Evolutionary conservation across 257 asterid species (phyloP).

Genomic region (Gynochthodes officinalis): DNA sequence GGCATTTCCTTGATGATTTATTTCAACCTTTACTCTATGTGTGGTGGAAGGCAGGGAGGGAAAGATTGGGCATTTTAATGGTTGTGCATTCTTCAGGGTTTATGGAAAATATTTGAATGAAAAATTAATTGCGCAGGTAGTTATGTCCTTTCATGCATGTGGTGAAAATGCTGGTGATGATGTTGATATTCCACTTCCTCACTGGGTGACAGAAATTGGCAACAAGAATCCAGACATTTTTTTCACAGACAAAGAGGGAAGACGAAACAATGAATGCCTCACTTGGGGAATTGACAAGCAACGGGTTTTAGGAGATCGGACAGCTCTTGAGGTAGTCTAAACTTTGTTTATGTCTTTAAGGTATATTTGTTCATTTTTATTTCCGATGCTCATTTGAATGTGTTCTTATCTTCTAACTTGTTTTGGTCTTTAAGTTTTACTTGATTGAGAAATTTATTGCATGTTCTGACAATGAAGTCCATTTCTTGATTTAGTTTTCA

Average conservation of each 20-base stretch:
- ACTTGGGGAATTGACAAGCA: conserved; percentile 81
- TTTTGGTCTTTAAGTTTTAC: neutral
- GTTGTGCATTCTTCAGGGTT: neutral
- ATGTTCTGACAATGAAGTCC: neutral
- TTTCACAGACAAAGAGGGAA: conserved; percentile 60
- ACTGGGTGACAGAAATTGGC: conserved; percentile 62
- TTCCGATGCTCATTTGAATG: neutral
- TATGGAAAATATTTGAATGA: neutral
- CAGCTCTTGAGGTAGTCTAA: conserved; percentile 59
- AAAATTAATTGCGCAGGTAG: conserved; percentile 37
- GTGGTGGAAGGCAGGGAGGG: neutral
- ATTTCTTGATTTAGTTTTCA: neutral
- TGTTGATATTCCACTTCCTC: conserved; percentile 77
- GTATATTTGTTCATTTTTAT: neutral
- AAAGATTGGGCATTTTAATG: neutral
- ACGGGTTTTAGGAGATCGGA: conserved; percentile 65
- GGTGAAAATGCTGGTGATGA: conserved; percentile 82
- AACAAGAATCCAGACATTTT: conserved; percentile 57
- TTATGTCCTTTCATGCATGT: conserved; percentile 85
- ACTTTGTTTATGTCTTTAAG: neutral
- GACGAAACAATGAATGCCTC: conserved; percentile 64
- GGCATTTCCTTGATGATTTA: neutral
- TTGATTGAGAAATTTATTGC: neutral
- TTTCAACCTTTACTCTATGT: neutral
- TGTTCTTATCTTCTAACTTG: neutral